These are phyloP conservation scores for Golubevia sp. DNA, from an alignment of 1,284 basidiomycete species.

Conservation along the genomic window DNA sequence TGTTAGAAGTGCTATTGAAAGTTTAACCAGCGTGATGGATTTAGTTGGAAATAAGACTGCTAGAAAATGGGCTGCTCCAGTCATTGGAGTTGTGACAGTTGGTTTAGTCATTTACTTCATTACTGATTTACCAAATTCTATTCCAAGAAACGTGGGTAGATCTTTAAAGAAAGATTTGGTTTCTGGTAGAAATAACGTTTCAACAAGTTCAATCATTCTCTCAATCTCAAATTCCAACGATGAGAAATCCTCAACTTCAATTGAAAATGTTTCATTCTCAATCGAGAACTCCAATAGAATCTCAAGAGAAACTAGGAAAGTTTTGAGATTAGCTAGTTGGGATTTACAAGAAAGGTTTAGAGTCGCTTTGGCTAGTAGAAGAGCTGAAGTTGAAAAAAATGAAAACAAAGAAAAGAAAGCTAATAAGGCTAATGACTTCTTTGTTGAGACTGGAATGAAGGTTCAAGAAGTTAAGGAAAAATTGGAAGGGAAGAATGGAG, in stretches of 20 bases:
- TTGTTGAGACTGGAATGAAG: not conserved
- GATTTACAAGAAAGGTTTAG: constrained; percentile 85
- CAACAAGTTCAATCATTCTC: too few species aligned
- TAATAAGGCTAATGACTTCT: constrained; percentile 2
- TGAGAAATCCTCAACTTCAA: not conserved
- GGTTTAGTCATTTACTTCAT: constrained; percentile 83
- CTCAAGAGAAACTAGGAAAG: constrained; percentile 87
- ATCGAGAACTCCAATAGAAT: constrained; percentile 76
- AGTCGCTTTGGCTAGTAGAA: constrained; percentile 75
- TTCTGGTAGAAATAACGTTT: too few species aligned
- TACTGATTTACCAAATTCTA: constrained; percentile 83
- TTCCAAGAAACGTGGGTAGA: constrained; percentile 84
- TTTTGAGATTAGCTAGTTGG: constrained; percentile 88
- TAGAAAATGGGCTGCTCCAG: constrained; percentile 84
- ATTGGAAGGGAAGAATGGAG: not conserved
- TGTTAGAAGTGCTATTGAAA: constrained; percentile 47
- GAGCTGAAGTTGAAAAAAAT: constrained; percentile 61
- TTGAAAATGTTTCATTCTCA: constrained; percentile 70
- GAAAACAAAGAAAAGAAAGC: not conserved
- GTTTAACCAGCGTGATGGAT: constrained; percentile 63
- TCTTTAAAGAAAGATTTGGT: too few species aligned
- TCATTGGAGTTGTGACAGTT: constrained; percentile 74
- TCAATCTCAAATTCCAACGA: too few species aligned
- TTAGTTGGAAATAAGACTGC: constrained; percentile 80
- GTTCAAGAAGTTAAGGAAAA: constrained; percentile 1